phyloP scores from a whole-genome alignment of 169 alveolate species.

The Plasmodium malariae region DNA sequence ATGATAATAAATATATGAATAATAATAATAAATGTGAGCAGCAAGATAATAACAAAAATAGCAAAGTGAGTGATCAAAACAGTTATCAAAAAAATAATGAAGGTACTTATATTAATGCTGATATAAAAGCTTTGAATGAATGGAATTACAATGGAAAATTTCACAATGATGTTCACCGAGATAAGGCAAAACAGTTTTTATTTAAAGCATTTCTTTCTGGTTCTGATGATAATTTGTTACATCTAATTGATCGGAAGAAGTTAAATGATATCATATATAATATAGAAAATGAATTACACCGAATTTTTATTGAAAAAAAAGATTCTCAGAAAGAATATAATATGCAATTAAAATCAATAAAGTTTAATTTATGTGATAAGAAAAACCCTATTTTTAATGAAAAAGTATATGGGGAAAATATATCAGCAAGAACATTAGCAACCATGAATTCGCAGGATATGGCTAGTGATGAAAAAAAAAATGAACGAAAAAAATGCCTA shows the following conservation, averaged over 20 bases:
- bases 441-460: slow-evolving; percentile 94
- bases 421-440: slow-evolving; percentile 88
- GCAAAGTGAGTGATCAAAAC: slow-evolving; percentile 62
- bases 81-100: slow-evolving; percentile 23
- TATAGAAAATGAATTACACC: slow-evolving; percentile 83
- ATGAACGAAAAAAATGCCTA: slow-evolving; percentile 86
- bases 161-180: slow-evolving; percentile 70
- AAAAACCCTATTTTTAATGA: slow-evolving; percentile 92
- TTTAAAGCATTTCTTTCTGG: slow-evolving; percentile 78
- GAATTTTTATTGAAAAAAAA: slow-evolving; percentile 77
- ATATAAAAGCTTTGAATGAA: slow-evolving; percentile 16
- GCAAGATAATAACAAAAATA: neutral
- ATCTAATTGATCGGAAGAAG: slow-evolving; percentile 77
- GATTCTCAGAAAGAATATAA: slow-evolving; percentile 85
- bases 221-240: slow-evolving; percentile 40
- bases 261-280: slow-evolving; percentile 84
- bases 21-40: neutral
- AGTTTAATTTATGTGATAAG: slow-evolving; percentile 91
- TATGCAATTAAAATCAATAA: slow-evolving; percentile 90
- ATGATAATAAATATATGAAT: no score
- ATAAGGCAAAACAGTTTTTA: slow-evolving; percentile 80
- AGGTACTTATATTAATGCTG: slow-evolving; percentile 1
- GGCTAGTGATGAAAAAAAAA: slow-evolving; percentile 94
- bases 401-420: slow-evolving; percentile 88
- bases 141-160: slow-evolving; percentile 69